These are phyloP conservation scores for Fragaria ananassa DNA, from an alignment of 306 rosid species.

Conservation along the genomic window DNA sequence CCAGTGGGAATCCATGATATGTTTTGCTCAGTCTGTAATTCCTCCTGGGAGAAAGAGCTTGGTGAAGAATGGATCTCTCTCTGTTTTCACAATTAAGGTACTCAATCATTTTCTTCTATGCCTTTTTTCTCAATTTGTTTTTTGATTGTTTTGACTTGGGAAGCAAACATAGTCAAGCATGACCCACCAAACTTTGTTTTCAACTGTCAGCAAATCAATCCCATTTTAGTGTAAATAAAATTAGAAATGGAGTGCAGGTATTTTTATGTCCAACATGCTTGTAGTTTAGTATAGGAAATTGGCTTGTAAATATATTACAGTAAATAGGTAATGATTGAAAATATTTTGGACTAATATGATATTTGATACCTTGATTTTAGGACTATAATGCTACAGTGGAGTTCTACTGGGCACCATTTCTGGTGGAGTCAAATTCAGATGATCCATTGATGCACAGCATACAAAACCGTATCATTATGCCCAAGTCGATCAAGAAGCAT, in stretches of 20 bases:
- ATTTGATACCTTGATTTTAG: slow-evolving; percentile 27
- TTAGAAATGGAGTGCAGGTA: not conserved
- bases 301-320: not conserved
- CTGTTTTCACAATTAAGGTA: slow-evolving; percentile 75
- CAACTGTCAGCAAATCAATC: not conserved
- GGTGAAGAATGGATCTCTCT: slow-evolving; percentile 65
- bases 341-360: too few species aligned
- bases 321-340: not conserved
- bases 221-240: not conserved
- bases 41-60: slow-evolving; percentile 68
- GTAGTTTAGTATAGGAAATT: not conserved
- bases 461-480: slow-evolving; percentile 77
- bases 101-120: not conserved
- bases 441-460: slow-evolving; percentile 87
- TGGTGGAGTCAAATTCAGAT: slow-evolving; percentile 95
- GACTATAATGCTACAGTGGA: slow-evolving; percentile 84
- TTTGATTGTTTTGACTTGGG: not conserved
- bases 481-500: slow-evolving; percentile 84
- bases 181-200: slow-evolving; percentile 11
- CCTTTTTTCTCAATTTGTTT: not conserved
- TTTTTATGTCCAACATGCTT: not conserved
- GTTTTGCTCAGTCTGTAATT: slow-evolving; percentile 69
- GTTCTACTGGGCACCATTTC: slow-evolving; percentile 94
- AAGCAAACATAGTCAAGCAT: not conserved
- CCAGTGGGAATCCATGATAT: slow-evolving; percentile 99